Conservation (phyloP, 345 rosid species). For the Euphorbia lathyris region DNA sequence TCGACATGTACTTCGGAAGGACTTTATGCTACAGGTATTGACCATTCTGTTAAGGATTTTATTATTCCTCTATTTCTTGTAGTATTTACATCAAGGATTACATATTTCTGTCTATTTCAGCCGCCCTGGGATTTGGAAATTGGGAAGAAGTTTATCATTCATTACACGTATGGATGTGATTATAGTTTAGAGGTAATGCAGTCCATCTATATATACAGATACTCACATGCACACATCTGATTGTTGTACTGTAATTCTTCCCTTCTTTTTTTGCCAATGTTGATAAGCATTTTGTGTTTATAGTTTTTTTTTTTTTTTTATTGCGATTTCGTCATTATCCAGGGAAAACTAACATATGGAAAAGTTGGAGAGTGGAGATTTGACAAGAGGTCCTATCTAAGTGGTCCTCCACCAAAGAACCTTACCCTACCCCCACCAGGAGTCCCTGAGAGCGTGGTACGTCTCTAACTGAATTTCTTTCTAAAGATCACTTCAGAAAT, state of each 20-base stretch:
- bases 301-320: neutral
- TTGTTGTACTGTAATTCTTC: neutral
- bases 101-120: constrained; percentile 41
- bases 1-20: constrained; percentile 72
- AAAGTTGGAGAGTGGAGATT: constrained; percentile 91
- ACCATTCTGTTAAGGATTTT: constrained; percentile 12
- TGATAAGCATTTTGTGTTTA: neutral
- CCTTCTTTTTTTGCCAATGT: neutral
- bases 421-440: constrained; percentile 82
- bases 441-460: constrained; percentile 96
- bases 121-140: constrained; percentile 93
- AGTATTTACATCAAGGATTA: neutral
- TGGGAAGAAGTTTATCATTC: constrained; percentile 74
- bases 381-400: constrained; percentile 85
- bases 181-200: constrained; percentile 71
- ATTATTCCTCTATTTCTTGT: neutral
- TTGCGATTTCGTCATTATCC: constrained; percentile 10
- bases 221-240: neutral
- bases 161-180: constrained; percentile 95
- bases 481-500: neutral
- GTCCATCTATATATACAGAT: neutral
- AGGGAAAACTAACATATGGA: constrained; percentile 90
- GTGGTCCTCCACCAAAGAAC: constrained; percentile 76
- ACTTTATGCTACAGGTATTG: constrained; percentile 95
- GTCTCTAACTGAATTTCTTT: constrained; percentile 20